A percentile compares a stretch with the other conserved stretches of the same genome.
Conservation (phyloP, 129 eudicot species). For the Lactuca sativa region DNA sequence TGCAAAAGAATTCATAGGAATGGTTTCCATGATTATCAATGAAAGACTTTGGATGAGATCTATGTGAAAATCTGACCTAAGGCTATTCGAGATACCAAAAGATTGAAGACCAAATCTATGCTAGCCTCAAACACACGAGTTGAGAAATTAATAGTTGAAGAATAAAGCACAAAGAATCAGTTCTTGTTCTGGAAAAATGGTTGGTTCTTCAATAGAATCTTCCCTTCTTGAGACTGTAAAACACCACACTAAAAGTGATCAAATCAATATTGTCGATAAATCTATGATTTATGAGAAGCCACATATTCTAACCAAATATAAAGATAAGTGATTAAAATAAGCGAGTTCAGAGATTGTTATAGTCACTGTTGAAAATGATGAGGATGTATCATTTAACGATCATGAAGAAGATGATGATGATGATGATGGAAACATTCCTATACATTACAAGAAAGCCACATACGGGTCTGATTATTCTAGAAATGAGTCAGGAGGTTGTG, state of each 20-base stretch:
- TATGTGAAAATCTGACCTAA: too few species aligned
- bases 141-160: conserved; percentile 38
- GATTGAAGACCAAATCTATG: too few species aligned
- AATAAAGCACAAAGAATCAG: conserved; percentile 27
- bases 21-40: too few species aligned
- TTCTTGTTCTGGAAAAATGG: conserved; percentile 21
- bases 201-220: conserved; percentile 29
- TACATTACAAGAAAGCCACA: conserved; percentile 48
- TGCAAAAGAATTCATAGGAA: too few species aligned
- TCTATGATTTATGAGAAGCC: conserved; percentile 48
- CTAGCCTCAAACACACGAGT: conserved; percentile 49
- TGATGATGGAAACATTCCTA: conserved; percentile 70
- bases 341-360: conserved; percentile 55
- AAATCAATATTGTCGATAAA: conserved; percentile 59
- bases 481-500: conserved; percentile 51
- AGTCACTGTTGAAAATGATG: conserved; percentile 59
- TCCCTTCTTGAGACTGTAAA: conserved; percentile 33
- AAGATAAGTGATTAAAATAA: conserved; percentile 85
- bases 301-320: conserved; percentile 25
- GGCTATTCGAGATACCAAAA: too few species aligned
- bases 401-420: conserved; percentile 51
- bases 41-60: too few species aligned
- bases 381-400: conserved; percentile 91
- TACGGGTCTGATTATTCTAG: conserved; percentile 43
- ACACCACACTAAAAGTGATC: conserved; percentile 39